Percentiles rank a stretch among this genome's conserved stretches.
Evolutionary conservation across 805 yeast species (phyloP).

Genomic region (Ogataea sp.): DNA sequence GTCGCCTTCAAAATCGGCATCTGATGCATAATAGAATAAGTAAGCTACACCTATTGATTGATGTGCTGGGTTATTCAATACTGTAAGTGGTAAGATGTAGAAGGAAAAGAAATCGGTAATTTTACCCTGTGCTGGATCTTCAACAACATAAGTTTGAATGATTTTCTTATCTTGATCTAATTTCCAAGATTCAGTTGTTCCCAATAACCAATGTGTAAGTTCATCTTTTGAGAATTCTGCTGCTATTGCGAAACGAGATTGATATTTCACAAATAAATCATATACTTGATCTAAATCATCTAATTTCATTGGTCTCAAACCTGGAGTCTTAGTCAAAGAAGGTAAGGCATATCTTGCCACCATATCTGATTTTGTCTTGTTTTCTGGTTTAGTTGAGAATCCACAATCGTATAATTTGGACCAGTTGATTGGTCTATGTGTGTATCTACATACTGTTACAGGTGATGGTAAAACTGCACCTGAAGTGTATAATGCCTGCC

Average conservation of each 20-base stretch:
- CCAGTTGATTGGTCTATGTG: conserved; percentile 95
- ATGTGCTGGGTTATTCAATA: conserved; percentile 57
- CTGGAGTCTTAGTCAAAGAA: conserved; percentile 35
- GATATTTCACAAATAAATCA: conserved; percentile 52
- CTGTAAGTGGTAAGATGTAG: conserved; percentile 82
- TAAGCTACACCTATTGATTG: conserved; percentile 78
- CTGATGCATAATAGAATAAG: conserved; percentile 81
- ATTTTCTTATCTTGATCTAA: conserved; percentile 34
- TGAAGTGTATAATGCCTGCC: conserved; percentile 96
- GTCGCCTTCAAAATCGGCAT: conserved; percentile 38
- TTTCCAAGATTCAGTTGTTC: conserved; percentile 24
- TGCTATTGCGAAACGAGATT: conserved; percentile 60
- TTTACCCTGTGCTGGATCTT: conserved; percentile 41
- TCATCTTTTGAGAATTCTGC: conserved; percentile 64
- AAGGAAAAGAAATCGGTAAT: conserved; percentile 88
- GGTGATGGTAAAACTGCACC: conserved; percentile 94
- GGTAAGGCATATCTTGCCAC: conserved; percentile 54
- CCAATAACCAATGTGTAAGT: conserved; percentile 74
- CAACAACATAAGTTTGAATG: conserved; percentile 73
- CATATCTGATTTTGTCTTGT: conserved; percentile 60
- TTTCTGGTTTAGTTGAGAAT: conserved; percentile 71
- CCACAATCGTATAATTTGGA: conserved; percentile 82
- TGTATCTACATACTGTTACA: conserved; percentile 76
- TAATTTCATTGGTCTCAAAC: conserved; percentile 49
- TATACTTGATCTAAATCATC: conserved; percentile 61